Conservation (phyloP, 192 early-diverging fungal genomes). For the Jimgerdemannia flammicorona region DNA sequence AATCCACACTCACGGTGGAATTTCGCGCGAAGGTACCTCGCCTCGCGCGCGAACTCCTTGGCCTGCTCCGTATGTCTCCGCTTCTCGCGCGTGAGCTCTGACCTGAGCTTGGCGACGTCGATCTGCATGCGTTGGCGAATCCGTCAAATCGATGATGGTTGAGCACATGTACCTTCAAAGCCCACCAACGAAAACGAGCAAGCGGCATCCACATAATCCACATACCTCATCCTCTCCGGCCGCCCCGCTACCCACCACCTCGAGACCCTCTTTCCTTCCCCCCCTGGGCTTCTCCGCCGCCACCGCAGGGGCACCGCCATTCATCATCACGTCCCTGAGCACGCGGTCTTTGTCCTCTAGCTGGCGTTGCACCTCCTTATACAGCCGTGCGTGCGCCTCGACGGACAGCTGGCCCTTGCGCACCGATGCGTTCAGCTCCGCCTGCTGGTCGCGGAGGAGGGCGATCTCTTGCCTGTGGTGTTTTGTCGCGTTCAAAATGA, state of each 20-base stretch:
- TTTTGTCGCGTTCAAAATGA: not conserved
- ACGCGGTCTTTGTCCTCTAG: not conserved
- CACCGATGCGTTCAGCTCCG: not conserved
- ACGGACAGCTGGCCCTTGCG: not conserved
- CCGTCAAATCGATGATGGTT: too few relatives aligned
- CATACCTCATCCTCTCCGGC: not conserved
- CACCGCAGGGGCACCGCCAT: not conserved
- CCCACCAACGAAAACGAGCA: too few relatives aligned
- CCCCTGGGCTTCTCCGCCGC: not conserved
- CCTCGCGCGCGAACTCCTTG: not conserved
- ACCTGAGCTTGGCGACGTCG: not conserved
- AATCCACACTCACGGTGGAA: slow-evolving; percentile 16
- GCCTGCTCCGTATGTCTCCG: slow-evolving; percentile 1
- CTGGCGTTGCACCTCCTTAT: not conserved
- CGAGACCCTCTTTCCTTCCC: not conserved
- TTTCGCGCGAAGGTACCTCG: slow-evolving; percentile 5
- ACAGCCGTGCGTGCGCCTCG: not conserved
- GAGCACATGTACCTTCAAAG: too few relatives aligned
- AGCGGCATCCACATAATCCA: not conserved
- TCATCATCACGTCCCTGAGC: not conserved
- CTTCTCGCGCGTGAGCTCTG: not conserved
- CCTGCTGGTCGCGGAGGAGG: not conserved
- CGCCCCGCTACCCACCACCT: too few relatives aligned
- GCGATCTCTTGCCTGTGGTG: not conserved
- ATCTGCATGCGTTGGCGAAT: not conserved